Conservation (phyloP, 805 yeast species). For the Saccharomycopsis amapae region DNA sequence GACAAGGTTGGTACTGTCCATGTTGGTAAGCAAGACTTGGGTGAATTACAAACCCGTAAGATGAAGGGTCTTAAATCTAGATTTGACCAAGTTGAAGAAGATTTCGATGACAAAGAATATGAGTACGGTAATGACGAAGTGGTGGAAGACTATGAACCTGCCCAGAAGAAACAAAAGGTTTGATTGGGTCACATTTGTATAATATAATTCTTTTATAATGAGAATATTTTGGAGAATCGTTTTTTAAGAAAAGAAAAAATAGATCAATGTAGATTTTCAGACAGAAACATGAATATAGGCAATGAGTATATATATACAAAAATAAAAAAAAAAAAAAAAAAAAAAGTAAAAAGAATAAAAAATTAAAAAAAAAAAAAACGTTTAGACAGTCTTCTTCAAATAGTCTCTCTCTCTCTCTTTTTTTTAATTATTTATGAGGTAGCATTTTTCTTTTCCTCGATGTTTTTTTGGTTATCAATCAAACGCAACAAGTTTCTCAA, state of each 20-base stretch:
- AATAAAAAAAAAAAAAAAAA: no score
- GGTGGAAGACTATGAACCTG: slow-evolving; percentile 4
- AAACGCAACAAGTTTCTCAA: slow-evolving; percentile 82
- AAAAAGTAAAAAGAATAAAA: no score
- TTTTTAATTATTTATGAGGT: no score
- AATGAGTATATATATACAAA: neutral
- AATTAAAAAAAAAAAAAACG: neutral
- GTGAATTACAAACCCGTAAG: slow-evolving; percentile 89
- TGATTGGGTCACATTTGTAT: no score
- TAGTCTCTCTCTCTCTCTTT: neutral
- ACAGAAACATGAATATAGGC: no score
- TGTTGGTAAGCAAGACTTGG: slow-evolving; percentile 90
- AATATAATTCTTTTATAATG: neutral
- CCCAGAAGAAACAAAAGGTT: slow-evolving; percentile 1
- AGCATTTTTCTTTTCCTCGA: no score
- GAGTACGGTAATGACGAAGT: slow-evolving; percentile 20
- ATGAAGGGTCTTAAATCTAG: slow-evolving; percentile 94
- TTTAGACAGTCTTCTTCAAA: neutral
- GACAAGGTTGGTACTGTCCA: slow-evolving; percentile 96
- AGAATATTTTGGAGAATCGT: neutral
- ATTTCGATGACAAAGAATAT: slow-evolving; percentile 29
- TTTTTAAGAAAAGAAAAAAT: neutral
- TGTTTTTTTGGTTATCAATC: slow-evolving; percentile 57
- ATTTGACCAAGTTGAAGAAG: slow-evolving; percentile 62
- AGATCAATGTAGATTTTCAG: neutral